These are phyloP conservation scores for Aspergillus versicolor DNA, from an alignment of 2,329 filamentous ascomycete genomes.

Conservation along the genomic window DNA sequence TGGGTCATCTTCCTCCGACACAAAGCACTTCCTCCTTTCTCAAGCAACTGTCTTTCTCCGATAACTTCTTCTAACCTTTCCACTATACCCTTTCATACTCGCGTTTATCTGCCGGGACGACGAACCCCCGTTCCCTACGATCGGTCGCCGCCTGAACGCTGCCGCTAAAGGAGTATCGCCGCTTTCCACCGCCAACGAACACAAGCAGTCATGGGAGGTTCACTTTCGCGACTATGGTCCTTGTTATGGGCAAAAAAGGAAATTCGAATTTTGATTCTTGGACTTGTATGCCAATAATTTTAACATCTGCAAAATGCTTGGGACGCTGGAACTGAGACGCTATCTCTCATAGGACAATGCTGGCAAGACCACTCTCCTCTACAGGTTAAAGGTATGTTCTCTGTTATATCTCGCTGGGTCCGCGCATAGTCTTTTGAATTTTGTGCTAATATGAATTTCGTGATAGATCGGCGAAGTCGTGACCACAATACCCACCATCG, in stretches of 20 bases:
- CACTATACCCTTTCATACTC: neutral
- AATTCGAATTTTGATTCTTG: conserved; percentile 91
- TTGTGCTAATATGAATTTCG: conserved; percentile 1
- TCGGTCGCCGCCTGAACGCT: neutral
- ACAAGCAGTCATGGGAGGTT: conserved; percentile 52
- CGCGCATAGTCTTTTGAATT: neutral
- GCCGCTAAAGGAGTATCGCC: conserved; percentile 8
- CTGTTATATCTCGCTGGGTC: neutral
- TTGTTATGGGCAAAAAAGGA: conserved; percentile 93
- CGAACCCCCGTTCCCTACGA: neutral
- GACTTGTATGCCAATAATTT: conserved; percentile 65
- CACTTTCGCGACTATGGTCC: conserved; percentile 62
- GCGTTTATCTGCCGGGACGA: neutral
- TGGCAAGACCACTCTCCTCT: conserved; percentile 94
- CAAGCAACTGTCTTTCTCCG: neutral
- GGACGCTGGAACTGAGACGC: conserved; percentile 17
- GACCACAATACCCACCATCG: conserved; percentile 97
- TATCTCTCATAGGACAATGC: conserved; percentile 75
- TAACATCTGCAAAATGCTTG: conserved; percentile 7
- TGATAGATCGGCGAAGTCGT: conserved; percentile 93
- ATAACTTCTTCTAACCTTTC: neutral
- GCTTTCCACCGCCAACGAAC: neutral
- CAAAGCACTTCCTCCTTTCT: neutral
- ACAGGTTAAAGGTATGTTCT: conserved; percentile 78
- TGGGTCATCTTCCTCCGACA: neutral